phyloP scores from a whole-genome alignment of 164 flowering plant species.

The Buxus sempervirens region DNA sequence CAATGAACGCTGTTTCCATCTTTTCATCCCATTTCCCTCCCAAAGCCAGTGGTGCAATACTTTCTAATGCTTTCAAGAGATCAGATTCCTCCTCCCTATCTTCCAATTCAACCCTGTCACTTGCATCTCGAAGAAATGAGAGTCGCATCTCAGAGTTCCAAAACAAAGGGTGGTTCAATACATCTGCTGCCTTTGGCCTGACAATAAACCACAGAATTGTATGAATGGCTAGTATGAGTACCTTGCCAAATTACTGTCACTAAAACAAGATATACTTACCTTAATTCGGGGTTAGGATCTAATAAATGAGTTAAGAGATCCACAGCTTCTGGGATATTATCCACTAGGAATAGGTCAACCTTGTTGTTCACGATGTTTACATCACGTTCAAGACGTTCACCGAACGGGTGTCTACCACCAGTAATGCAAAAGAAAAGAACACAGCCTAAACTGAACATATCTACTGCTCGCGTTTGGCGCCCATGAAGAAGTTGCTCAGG shows the following conservation, averaged over 20 bases:
- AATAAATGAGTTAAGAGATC: slow-evolving; percentile 58
- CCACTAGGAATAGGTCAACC: slow-evolving; percentile 61
- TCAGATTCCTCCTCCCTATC: slow-evolving; percentile 50
- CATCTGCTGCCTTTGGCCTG: slow-evolving; percentile 61
- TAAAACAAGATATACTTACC: slow-evolving; percentile 26
- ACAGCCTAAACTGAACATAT: slow-evolving; percentile 81
- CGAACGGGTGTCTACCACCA: slow-evolving; percentile 74
- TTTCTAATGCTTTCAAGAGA: slow-evolving; percentile 54
- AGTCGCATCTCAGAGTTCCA: slow-evolving; percentile 67
- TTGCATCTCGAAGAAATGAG: slow-evolving; percentile 69
- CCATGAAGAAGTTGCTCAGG: slow-evolving; percentile 71
- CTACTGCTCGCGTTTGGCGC: slow-evolving; percentile 77
- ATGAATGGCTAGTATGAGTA: neutral
- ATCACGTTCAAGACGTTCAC: slow-evolving; percentile 65
- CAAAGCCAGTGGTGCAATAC: slow-evolving; percentile 40
- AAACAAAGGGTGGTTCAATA: slow-evolving; percentile 66
- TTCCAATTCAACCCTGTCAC: slow-evolving; percentile 73
- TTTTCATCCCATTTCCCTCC: slow-evolving; percentile 77
- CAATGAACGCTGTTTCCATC: slow-evolving; percentile 50
- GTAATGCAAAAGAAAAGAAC: slow-evolving; percentile 70
- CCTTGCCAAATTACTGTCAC: neutral
- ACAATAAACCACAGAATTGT: neutral
- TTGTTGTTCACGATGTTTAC: slow-evolving; percentile 50
- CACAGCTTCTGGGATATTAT: slow-evolving; percentile 68
- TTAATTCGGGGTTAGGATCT: slow-evolving; percentile 53